Evolutionary conservation across 148 eudicot species (phyloP), one percentile per base, ranked within the genome.

Genomic region (Linanthus parryae): DNA sequence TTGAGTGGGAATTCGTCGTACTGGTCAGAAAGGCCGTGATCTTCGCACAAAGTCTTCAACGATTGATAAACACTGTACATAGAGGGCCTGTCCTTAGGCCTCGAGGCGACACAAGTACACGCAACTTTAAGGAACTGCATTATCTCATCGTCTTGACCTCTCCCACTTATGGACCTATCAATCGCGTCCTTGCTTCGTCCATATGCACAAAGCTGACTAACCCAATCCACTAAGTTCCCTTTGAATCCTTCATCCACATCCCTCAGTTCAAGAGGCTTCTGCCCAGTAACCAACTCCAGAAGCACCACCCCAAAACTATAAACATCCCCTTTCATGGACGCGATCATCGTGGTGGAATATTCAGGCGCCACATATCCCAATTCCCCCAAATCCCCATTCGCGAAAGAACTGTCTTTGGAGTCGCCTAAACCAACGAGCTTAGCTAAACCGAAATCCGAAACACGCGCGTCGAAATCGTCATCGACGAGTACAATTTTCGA

Each of bases 201-300:
- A 0, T 81, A 55, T 52, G 56, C 59, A 5, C 73, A 70, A 8
- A 79, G 71, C 54, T 46, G 72, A 20, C 52, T 82, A 17, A 79
- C 89, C 95, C 89, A 85, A 63, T 85, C 83, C 28, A 85, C 89
- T 64, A 85, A 59, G 24, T 63, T 79, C 17, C 88, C 95, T 62
- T 82, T 85, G 34, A 73, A 82, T 2, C 72, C 80, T 34, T 79
- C 89, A 20, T 73, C 83, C 9, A 40, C 73, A 44, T 41, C 46
- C 22, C 51, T 57, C 24, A 78, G 79, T 44, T 76, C 83, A 8
- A 82, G 74, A 25, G 89, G 81, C 44, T 74, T 85, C 24, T 79
- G 81, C 7, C 95, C 88, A 2, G 95, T 85, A 2, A 77, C 79
- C 40, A 85, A 44, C 48, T 85, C 88, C 61, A 85, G 42, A 19